phyloP scores from a whole-genome alignment of 2,329 filamentous ascomycete genomes.

The Monilinia aucupariae region DNA sequence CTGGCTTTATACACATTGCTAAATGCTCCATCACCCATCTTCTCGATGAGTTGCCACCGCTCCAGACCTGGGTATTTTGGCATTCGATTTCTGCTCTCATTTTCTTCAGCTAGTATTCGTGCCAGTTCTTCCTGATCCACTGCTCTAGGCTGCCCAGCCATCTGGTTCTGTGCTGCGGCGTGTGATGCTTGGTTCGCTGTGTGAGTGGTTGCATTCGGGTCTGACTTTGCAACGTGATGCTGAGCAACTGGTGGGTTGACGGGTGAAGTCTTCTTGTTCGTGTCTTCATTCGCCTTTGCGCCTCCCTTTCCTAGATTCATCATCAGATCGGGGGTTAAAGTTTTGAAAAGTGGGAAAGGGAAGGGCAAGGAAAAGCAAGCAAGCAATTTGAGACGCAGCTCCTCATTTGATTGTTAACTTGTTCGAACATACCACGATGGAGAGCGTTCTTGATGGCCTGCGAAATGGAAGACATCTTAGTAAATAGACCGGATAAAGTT shows the following conservation, averaged over 20 bases:
- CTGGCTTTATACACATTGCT: constrained; percentile 94
- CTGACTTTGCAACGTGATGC: constrained; percentile 38
- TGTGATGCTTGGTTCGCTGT: constrained; percentile 61
- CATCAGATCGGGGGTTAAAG: constrained; percentile 8
- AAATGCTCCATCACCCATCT: constrained; percentile 99
- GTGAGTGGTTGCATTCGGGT: constrained; percentile 59
- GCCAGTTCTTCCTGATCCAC: constrained; percentile 67
- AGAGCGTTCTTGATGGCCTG: constrained; percentile 17
- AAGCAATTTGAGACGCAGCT: neutral
- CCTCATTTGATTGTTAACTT: neutral
- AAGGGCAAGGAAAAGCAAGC: neutral
- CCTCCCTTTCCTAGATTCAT: constrained; percentile 11
- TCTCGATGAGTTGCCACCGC: constrained; percentile 80
- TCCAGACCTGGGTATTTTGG: constrained; percentile 81
- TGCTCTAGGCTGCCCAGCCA: constrained; percentile 39
- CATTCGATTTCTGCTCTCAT: constrained; percentile 76
- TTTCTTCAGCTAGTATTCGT: constrained; percentile 86
- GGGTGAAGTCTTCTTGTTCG: constrained; percentile 39
- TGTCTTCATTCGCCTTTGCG: constrained; percentile 54
- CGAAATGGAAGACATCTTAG: constrained; percentile 17
- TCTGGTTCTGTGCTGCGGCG: constrained; percentile 53
- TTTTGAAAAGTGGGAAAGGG: neutral
- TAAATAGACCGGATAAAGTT: neutral
- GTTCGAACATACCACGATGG: constrained; percentile 11
- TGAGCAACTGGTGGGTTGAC: constrained; percentile 49